Conservation (phyloP, 2,329 filamentous ascomycete genomes). For the Fusarium palustre region DNA sequence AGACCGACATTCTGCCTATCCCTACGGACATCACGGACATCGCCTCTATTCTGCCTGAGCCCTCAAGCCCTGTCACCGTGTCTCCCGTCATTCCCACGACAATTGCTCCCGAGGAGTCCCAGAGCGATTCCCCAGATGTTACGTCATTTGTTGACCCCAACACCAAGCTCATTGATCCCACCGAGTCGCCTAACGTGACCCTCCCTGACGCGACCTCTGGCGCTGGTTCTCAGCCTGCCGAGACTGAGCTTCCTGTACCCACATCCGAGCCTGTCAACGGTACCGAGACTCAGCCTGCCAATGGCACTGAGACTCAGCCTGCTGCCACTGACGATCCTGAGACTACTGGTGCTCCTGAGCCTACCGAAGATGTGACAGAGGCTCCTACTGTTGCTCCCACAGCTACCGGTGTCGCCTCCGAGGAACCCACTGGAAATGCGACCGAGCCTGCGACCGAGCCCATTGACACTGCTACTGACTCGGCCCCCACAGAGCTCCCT, state of each 20-base stretch:
- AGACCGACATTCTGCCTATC: conserved; percentile 15
- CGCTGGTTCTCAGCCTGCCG: conserved; percentile 10
- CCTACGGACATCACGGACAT: conserved; percentile 24
- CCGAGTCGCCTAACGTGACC: conserved; percentile 25
- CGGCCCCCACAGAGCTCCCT: conserved; percentile 9
- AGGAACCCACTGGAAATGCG: conserved; percentile 4
- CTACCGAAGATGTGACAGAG: conserved; percentile 10
- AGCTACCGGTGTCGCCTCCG: conserved; percentile 22
- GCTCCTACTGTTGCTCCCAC: conserved; percentile 14
- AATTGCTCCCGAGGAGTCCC: neutral
- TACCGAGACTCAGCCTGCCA: conserved; percentile 23
- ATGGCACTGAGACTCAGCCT: conserved; percentile 20
- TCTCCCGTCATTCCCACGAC: conserved; percentile 28
- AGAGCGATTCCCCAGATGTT: conserved; percentile 18
- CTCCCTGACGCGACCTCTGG: conserved; percentile 21
- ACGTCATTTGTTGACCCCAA: conserved; percentile 30
- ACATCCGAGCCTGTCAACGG: conserved; percentile 24
- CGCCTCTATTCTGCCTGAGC: conserved; percentile 24
- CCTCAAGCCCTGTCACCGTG: conserved; percentile 25
- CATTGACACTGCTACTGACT: conserved; percentile 12
- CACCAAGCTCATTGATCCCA: conserved; percentile 26
- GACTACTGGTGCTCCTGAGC: conserved; percentile 20
- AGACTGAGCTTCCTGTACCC: conserved; percentile 16
- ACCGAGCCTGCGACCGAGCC: conserved; percentile 20
- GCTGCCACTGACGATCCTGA: conserved; percentile 14